A percentile compares a stretch with the other conserved stretches of the same genome.
These are phyloP conservation scores for Oryza longistaminata DNA, from an alignment of 176 grass and related monocot genomes.

Conservation along the genomic window DNA sequence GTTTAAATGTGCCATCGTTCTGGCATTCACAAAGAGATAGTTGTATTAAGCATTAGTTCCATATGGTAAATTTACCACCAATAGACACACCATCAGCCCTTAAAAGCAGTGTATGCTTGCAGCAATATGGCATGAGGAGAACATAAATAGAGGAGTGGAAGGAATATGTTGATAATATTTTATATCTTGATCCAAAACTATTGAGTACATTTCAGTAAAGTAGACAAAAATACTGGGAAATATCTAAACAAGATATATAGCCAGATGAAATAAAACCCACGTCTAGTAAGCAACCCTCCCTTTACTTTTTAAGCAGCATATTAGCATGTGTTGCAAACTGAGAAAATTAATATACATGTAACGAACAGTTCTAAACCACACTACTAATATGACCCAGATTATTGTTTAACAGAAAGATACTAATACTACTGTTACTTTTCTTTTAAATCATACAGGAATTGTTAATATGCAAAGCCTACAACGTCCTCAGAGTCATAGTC, in stretches of 20 bases:
- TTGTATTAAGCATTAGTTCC: not conserved
- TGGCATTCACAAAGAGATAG: not conserved
- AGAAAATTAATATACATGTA: constrained; percentile 2
- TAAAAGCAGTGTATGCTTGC: not conserved
- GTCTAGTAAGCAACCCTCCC: not conserved
- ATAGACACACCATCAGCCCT: not conserved
- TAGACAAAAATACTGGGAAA: not conserved
- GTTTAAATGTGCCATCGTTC: not conserved
- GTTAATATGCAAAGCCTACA: not conserved
- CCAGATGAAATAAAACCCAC: not conserved
- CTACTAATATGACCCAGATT: not conserved
- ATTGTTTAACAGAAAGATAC: not conserved
- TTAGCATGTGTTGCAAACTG: not conserved
- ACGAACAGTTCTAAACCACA: not conserved
- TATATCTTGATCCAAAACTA: not conserved
- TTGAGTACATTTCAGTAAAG: not conserved
- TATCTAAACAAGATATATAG: not conserved
- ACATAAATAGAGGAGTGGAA: not conserved
- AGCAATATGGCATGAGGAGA: constrained; percentile 14
- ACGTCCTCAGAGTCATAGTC: not conserved
- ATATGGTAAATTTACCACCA: not conserved
- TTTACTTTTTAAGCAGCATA: constrained; percentile 13
- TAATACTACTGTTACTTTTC: not conserved
- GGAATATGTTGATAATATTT: not conserved
- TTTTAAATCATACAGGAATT: not conserved